These are phyloP conservation scores for Colletotrichum viniferum DNA, from an alignment of 2,329 filamentous ascomycete species.

Conservation along the genomic window DNA sequence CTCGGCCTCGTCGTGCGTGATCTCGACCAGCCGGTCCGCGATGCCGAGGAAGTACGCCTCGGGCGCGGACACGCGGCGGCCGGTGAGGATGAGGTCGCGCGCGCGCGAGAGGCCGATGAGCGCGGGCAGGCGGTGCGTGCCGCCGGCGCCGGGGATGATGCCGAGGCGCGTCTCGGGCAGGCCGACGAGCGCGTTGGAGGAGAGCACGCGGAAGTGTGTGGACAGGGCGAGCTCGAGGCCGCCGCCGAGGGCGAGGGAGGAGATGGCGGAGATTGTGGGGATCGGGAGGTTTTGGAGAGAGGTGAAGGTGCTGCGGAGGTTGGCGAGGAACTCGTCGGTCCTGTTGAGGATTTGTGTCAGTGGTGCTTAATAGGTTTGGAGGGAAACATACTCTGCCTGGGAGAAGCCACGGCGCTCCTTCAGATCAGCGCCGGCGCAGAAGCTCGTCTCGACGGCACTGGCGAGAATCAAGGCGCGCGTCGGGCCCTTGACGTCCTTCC, in stretches of 20 bases:
- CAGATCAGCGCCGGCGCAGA: constrained; percentile 93
- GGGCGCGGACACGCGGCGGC: constrained; percentile 78
- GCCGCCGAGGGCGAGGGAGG: constrained; percentile 86
- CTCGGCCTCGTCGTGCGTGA: constrained; percentile 50
- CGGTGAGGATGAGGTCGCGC: constrained; percentile 89
- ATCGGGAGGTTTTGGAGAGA: constrained; percentile 78
- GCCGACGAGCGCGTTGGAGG: constrained; percentile 77
- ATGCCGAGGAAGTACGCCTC: constrained; percentile 94
- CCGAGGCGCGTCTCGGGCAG: constrained; percentile 91
- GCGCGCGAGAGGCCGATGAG: constrained; percentile 82
- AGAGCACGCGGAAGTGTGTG: constrained; percentile 87
- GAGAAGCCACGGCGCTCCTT: constrained; percentile 85
- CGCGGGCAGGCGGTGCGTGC: constrained; percentile 83
- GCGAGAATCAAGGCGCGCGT: constrained; percentile 85
- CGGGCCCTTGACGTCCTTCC: constrained; percentile 51
- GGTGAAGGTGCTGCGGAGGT: constrained; percentile 77
- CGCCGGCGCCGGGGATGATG: constrained; percentile 94
- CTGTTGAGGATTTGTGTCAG: constrained; percentile 46
- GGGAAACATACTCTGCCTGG: constrained; percentile 69
- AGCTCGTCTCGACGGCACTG: constrained; percentile 83
- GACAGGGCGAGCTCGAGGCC: constrained; percentile 91
- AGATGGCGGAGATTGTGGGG: constrained; percentile 88
- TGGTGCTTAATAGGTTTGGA: not conserved
- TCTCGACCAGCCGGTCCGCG: constrained; percentile 87
- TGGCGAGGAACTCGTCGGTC: constrained; percentile 77